Evolutionary conservation across 169 alveolate genomes (phyloP).

Genomic region (Hepatocystis sp.): DNA sequence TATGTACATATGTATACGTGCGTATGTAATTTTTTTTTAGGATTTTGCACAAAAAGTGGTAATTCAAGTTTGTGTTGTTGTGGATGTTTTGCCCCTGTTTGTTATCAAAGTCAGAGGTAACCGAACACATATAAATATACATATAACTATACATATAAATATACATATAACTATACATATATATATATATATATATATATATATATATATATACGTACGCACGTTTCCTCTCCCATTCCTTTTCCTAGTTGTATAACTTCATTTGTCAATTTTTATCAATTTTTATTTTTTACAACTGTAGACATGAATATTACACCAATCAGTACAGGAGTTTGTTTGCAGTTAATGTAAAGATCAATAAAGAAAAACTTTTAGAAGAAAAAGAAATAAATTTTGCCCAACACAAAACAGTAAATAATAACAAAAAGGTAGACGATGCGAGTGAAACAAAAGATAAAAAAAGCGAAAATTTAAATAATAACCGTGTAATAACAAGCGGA

Average conservation of each 20-base stretch:
- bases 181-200: no score
- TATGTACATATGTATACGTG: not conserved
- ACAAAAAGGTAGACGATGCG: no score
- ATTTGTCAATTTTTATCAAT: not conserved
- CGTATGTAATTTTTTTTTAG: slow-evolving; percentile 10
- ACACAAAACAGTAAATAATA: no score
- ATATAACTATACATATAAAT: no score
- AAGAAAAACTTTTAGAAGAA: slow-evolving; percentile 27
- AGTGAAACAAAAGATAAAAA: not conserved
- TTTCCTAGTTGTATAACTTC: not conserved
- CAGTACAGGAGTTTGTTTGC: slow-evolving; percentile 71
- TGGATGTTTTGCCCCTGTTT: slow-evolving; percentile 70
- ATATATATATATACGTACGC: no score
- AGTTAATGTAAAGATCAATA: slow-evolving; percentile 39
- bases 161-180: no score
- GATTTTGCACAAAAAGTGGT: slow-evolving; percentile 45
- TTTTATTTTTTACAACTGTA: not conserved
- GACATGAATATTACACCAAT: slow-evolving; percentile 54
- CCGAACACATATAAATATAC: no score
- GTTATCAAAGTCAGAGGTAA: slow-evolving; percentile 72
- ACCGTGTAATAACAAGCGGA: slow-evolving; percentile 5
- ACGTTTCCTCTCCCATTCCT: no score
- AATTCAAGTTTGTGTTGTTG: slow-evolving; percentile 73
- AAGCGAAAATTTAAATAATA: not conserved
- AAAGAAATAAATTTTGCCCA: slow-evolving; percentile 12